Evolutionary conservation across 805 yeast genomes (phyloP), one percentile per base, ranked within the genome.

Genomic region (Isabelozyma pseudorhagii): DNA sequence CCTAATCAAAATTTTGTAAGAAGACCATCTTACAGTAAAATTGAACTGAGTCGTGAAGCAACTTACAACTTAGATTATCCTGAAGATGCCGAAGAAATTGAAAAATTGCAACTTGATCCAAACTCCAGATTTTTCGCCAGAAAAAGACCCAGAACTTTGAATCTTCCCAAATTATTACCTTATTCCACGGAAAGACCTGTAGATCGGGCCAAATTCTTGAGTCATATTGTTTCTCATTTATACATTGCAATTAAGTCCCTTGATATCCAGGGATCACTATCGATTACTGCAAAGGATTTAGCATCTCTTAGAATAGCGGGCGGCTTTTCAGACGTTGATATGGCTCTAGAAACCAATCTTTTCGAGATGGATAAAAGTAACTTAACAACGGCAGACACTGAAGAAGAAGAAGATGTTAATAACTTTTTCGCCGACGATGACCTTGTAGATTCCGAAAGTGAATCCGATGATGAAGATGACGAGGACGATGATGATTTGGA

Each of bases 161-260:
- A 72, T 53, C 58, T 73, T 34, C 75, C 77, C 1, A 66, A 62
- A 14, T 59, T 79, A 45, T 72, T 93, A 27, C 98, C 98, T 0
- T 94, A 92, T 64, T 69, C 74, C 41, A 79, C 85, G 0, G 97
- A 90, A 63, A 58, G 81, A 1, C 83, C 82, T 13, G 69, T 69
- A 34, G 96, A 87, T 50, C 87, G 84, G 50, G 86, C 89, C 14
- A 78, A 76, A 47, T 91, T 90, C 57, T 71, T 93, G 39, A 78
- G 88, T 42, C 94, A 87, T 60, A 87, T 93, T n/a, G 77, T 92
- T 31, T 79, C 86, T 2, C 90, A 89, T 64, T 66, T 94, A 15
- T 88, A 88, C 63, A 81, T 89, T 49, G 90, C 97, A 8, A 78
- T 89, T 44, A 77, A 81, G 50, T 80, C 94, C 3, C 71, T 85